A percentile compares a stretch with the other conserved stretches of the same genome.
phyloP scores from a whole-genome alignment of 2,329 filamentous ascomycete species.

The Pyrenophora tritici-repentis region DNA sequence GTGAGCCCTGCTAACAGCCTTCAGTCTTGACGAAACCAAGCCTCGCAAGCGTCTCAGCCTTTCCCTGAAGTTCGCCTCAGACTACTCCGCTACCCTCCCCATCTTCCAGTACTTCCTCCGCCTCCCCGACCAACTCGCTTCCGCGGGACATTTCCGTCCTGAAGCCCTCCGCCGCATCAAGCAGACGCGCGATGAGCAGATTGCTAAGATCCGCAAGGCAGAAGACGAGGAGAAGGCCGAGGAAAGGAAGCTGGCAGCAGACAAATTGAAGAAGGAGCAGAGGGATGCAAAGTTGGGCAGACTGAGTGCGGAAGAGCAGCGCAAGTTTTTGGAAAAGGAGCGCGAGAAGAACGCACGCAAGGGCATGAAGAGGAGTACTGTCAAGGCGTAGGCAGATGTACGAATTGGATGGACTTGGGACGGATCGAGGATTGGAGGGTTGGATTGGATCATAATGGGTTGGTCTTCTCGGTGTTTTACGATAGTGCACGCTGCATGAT shows the following conservation, averaged over 20 bases:
- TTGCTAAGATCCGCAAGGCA: constrained; percentile 76
- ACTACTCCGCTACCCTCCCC: constrained; percentile 66
- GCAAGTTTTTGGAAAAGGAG: constrained; percentile 75
- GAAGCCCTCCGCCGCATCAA: constrained; percentile 86
- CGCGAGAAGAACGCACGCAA: constrained; percentile 80
- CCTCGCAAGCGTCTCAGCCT: constrained; percentile 88
- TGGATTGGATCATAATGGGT: no score
- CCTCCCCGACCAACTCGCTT: constrained; percentile 79
- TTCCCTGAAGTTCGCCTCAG: constrained; percentile 68
- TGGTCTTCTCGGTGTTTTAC: background rate
- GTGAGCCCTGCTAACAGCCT: constrained; percentile 5
- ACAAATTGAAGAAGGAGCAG: constrained; percentile 78
- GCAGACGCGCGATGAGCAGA: constrained; percentile 76
- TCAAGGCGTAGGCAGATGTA: constrained; percentile 47
- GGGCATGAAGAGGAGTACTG: constrained; percentile 66
- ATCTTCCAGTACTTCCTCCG: constrained; percentile 83
- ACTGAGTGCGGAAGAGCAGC: constrained; percentile 64
- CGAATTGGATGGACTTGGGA: background rate
- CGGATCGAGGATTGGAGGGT: background rate
- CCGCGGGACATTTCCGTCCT: constrained; percentile 80
- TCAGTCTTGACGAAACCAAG: constrained; percentile 77
- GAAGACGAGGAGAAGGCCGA: constrained; percentile 73
- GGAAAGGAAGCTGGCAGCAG: constrained; percentile 59
- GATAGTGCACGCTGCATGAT: background rate
- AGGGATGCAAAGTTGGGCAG: constrained; percentile 72